phyloP scores from a whole-genome alignment of 768 basidiomycete genomes.

The Rhizopogon roseolus region DNA sequence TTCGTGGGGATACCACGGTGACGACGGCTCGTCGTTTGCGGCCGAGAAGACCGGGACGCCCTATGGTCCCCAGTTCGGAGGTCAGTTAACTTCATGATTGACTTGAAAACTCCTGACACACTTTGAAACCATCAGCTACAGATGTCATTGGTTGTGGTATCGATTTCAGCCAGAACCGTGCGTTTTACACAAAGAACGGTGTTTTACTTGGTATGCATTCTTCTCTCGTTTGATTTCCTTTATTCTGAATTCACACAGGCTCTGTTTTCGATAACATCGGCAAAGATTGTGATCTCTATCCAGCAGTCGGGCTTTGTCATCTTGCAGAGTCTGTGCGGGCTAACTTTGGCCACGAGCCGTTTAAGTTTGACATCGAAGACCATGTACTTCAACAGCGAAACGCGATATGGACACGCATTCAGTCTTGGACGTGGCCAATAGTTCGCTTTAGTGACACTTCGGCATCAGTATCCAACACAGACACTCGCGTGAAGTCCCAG shows the following conservation, averaged over 20 bases:
- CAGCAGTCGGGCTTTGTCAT: slow-evolving; percentile 86
- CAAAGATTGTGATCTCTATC: slow-evolving; percentile 64
- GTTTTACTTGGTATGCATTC: slow-evolving; percentile 49
- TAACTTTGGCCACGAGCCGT: slow-evolving; percentile 86
- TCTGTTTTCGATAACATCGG: slow-evolving; percentile 70
- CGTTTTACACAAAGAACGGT: slow-evolving; percentile 92
- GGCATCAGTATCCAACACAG: slow-evolving; percentile 18
- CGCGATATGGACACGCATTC: slow-evolving; percentile 61
- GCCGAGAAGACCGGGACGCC: slow-evolving; percentile 65
- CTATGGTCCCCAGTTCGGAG: slow-evolving; percentile 78
- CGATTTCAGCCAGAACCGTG: slow-evolving; percentile 75
- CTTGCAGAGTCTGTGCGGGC: slow-evolving; percentile 70
- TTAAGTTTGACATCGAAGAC: slow-evolving; percentile 87
- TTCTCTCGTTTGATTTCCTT: neutral
- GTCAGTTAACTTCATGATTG: slow-evolving; percentile 38
- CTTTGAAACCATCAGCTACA: slow-evolving; percentile 46
- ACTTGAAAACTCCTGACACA: slow-evolving; percentile 1
- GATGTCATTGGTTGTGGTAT: slow-evolving; percentile 92
- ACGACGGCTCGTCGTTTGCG: slow-evolving; percentile 77
- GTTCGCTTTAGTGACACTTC: slow-evolving; percentile 5
- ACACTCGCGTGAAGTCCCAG: slow-evolving; percentile 51
- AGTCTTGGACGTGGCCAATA: slow-evolving; percentile 46
- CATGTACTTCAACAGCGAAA: slow-evolving; percentile 72
- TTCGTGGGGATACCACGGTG: slow-evolving; percentile 93
- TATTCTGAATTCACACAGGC: slow-evolving; percentile 33